A percentile compares a stretch with the other conserved stretches of the same genome.
Conservation (phyloP, 768 basidiomycete genomes). For the Tulasnella sp. region DNA sequence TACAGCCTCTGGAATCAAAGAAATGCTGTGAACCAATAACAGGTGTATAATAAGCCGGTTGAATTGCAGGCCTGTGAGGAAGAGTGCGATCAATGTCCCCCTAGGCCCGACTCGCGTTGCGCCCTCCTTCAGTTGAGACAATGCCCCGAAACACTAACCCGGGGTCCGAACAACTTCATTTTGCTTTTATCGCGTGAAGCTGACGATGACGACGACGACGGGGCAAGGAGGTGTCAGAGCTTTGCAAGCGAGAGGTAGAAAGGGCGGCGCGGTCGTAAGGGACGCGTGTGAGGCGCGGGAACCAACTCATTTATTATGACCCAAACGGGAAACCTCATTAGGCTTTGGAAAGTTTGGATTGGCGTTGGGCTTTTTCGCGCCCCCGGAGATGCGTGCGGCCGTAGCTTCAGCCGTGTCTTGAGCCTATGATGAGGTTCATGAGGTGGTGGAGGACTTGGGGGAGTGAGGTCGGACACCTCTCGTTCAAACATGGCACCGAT, state of each 20-base stretch:
- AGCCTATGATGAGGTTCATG: neutral
- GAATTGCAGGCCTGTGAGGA: neutral
- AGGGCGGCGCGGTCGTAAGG: neutral
- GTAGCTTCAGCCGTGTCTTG: neutral
- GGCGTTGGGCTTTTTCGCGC: no score
- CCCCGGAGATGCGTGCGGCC: neutral
- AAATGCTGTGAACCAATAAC: neutral
- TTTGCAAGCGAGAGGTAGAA: neutral
- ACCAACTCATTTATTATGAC: neutral
- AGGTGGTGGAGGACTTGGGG: neutral
- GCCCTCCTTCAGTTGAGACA: neutral
- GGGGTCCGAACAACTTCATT: neutral
- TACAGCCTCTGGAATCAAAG: neutral
- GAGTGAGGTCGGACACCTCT: neutral
- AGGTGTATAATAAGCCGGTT: neutral
- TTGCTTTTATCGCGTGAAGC: neutral
- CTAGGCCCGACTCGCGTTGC: no score
- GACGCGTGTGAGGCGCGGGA: neutral
- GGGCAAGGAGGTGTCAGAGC: neutral
- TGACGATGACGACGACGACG: neutral
- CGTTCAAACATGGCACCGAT: neutral
- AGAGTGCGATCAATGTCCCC: neutral
- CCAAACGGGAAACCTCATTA: neutral
- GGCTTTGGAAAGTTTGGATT: neutral
- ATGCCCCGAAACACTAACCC: neutral